Evolutionary conservation across 768 basidiomycete genomes (phyloP).

Genomic region (Pisolithus sp.): DNA sequence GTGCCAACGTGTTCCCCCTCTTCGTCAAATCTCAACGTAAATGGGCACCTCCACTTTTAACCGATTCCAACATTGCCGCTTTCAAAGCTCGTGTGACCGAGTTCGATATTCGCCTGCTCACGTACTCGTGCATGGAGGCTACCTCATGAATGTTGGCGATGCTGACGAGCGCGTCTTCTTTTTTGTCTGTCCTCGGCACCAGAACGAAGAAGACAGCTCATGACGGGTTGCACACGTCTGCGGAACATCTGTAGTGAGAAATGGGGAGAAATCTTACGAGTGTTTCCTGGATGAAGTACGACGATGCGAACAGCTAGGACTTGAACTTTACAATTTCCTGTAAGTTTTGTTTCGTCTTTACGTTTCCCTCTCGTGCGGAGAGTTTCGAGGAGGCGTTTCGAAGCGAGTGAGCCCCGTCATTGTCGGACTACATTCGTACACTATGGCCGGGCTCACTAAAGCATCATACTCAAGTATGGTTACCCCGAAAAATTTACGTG

Average conservation of each 20-base stretch:
- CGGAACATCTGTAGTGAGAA: conserved; percentile 39
- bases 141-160: conserved; percentile 81
- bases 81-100: conserved; percentile 59
- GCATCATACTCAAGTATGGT: too few relatives aligned
- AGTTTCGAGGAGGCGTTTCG: too few relatives aligned
- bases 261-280: conserved; percentile 60
- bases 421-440: too few relatives aligned
- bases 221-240: too few relatives aligned
- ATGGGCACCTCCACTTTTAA: conserved; percentile 67
- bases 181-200: not conserved
- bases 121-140: conserved; percentile 79
- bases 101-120: conserved; percentile 55
- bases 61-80: conserved; percentile 40
- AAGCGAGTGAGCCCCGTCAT: too few relatives aligned
- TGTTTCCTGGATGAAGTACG: conserved; percentile 82
- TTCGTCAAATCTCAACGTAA: conserved; percentile 82
- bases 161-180: conserved; percentile 51
- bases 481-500: too few relatives aligned
- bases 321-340: conserved; percentile 82
- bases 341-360: conserved; percentile 31
- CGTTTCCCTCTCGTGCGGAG: not conserved
- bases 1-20: conserved; percentile 78
- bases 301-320: conserved; percentile 72
- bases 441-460: too few relatives aligned
- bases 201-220: too few relatives aligned